These are phyloP conservation scores for Trametes punicea DNA, from an alignment of 768 basidiomycete genomes.

Conservation along the genomic window DNA sequence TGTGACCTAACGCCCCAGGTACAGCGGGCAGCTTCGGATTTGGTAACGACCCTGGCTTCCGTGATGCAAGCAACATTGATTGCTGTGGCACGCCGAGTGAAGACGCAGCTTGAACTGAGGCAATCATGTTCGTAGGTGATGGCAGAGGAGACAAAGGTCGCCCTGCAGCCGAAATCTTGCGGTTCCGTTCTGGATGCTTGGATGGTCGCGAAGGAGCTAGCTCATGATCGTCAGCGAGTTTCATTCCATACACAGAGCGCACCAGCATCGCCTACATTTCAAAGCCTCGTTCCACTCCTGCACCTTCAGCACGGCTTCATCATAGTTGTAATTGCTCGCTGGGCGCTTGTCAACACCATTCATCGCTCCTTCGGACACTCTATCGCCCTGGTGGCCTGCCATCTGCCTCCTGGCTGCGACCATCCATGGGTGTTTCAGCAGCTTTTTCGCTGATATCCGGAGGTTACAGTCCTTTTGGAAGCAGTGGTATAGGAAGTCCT, in stretches of 20 bases:
- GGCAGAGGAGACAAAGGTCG: slow-evolving; percentile 45
- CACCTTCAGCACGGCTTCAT: slow-evolving; percentile 91
- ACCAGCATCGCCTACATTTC: slow-evolving; percentile 63
- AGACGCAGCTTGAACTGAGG: slow-evolving; percentile 18
- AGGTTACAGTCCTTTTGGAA: slow-evolving; percentile 98
- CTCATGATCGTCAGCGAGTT: slow-evolving; percentile 7
- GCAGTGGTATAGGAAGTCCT: slow-evolving; percentile 95
- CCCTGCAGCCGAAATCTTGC: slow-evolving; percentile 27
- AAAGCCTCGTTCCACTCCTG: slow-evolving; percentile 99
- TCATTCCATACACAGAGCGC: background rate
- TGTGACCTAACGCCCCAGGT: slow-evolving; percentile 24
- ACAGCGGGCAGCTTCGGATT: slow-evolving; percentile 20
- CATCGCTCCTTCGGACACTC: slow-evolving; percentile 34
- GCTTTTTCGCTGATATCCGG: slow-evolving; percentile 89
- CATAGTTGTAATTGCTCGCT: slow-evolving; percentile 80
- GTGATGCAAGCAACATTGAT: slow-evolving; percentile 11
- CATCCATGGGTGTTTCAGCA: slow-evolving; percentile 97
- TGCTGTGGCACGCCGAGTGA: slow-evolving; percentile 10
- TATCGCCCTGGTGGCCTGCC: slow-evolving; percentile 36
- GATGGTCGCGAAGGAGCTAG: slow-evolving; percentile 71
- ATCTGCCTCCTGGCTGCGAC: slow-evolving; percentile 75
- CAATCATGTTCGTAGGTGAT: slow-evolving; percentile 31
- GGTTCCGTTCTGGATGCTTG: slow-evolving; percentile 51
- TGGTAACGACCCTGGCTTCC: slow-evolving; percentile 16
- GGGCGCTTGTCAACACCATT: slow-evolving; percentile 45